phyloP scores from a whole-genome alignment of 1,284 basidiomycete genomes.

The Puccinia hordei region DNA sequence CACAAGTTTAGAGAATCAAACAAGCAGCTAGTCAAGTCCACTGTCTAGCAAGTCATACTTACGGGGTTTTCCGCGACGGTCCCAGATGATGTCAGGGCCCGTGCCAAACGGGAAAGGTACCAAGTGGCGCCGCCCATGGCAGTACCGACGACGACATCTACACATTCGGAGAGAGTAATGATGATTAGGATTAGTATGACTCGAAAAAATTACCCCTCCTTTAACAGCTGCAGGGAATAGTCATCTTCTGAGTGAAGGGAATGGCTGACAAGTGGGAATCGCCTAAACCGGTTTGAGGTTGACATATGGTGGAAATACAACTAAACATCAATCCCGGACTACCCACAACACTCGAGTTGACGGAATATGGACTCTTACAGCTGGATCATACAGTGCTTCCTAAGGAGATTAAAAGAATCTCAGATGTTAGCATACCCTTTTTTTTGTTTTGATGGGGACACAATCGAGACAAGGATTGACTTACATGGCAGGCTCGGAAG shows the following conservation, averaged over 20 bases:
- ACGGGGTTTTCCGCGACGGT: constrained; percentile 45
- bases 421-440: neutral
- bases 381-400: constrained; percentile 49
- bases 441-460: neutral
- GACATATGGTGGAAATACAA: neutral
- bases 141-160: constrained; percentile 40
- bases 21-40: neutral
- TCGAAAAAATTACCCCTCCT: neutral
- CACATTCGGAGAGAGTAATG: too few species aligned
- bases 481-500: constrained; percentile 38
- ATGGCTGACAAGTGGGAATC: constrained; percentile 25
- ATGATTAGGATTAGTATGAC: too few species aligned
- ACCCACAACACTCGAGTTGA: neutral
- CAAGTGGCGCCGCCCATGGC: constrained; percentile 45
- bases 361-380: constrained; percentile 23
- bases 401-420: neutral
- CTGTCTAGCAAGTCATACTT: neutral
- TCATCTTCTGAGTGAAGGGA: neutral
- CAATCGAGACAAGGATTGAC: neutral
- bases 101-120: constrained; percentile 37
- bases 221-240: neutral
- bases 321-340: neutral
- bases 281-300: neutral
- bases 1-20: neutral
- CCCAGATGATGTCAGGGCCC: constrained; percentile 42